Evolutionary conservation across 768 basidiomycete genomes (phyloP), one percentile per base, ranked within the genome.

Genomic region (Albatrellus ellisii): DNA sequence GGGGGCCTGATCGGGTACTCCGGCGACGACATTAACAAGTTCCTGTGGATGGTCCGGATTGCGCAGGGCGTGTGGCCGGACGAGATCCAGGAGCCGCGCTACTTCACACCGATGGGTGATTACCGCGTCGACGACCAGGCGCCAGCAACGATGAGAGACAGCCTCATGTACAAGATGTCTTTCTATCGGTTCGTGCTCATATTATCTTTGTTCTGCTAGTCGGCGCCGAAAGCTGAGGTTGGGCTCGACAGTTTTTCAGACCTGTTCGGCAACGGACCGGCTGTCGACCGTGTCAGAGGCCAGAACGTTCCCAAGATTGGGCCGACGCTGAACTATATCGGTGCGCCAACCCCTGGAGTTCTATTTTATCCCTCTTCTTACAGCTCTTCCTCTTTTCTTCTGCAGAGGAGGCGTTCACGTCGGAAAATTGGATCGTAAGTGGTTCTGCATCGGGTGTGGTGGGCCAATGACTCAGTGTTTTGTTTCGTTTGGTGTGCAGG

Each of bases 11-110:
- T 98, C 42, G 95, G 92, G 6, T 99, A 97, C 62, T 94, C 90
- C 17, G 95, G 94, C 11, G 95, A 99, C 58, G 95, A 99, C 58
- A 85, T 99, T 68, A 99, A 99, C 76, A 99, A 99, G 64, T 99
- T 97, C 75, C 63, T 99, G 37, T 97, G 92, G 92, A 97, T 97
- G 88, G 81, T 97, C 45, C 77, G 87, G 42, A 89, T 90, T 50
- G 77, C 88, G 4, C 90, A 94, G 54, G 92, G 92, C 37, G 83
- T 94, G 24, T 97, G 92, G 92, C 95, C 95, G 0, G 90, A 98
- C 26, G 95, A 98, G 62, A 86, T 99, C 46, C 89, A 87, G 58
- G 95, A 99, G 62, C 72, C 79, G 27, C 83, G 84, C 58, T 99
- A 86, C 66, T 99, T 99, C 63, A 98, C 84, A 0, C 68, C 78